phyloP scores from a whole-genome alignment of 768 basidiomycete species.

The Boletus reticuloceps region DNA sequence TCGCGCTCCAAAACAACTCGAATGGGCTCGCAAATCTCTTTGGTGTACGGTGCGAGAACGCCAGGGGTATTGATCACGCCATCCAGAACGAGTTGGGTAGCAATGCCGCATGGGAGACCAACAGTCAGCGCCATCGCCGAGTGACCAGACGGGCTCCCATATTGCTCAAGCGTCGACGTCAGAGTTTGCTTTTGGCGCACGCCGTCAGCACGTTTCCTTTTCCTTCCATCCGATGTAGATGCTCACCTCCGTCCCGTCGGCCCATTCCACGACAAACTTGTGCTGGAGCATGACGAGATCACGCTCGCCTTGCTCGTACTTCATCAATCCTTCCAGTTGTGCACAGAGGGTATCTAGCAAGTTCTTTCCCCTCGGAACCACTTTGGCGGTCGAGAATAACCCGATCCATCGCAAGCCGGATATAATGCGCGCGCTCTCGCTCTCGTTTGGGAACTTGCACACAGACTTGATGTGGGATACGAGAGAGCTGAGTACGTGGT shows the following conservation, averaged over 20 bases:
- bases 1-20: constrained; percentile 65
- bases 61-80: constrained; percentile 77
- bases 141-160: constrained; percentile 74
- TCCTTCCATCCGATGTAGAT: not conserved
- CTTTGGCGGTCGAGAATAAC: constrained; percentile 72
- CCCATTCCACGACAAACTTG: constrained; percentile 91
- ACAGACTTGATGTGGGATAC: constrained; percentile 67
- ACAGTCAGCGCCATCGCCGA: constrained; percentile 93
- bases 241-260: constrained; percentile 70
- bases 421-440: constrained; percentile 74
- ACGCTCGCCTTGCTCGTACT: constrained; percentile 85
- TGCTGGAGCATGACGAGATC: constrained; percentile 99
- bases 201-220: constrained; percentile 2
- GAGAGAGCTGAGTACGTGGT: constrained; percentile 51
- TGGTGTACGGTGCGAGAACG: constrained; percentile 82
- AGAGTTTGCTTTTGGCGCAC: constrained; percentile 58
- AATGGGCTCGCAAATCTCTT: constrained; percentile 79
- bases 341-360: constrained; percentile 93
- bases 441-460: constrained; percentile 67
- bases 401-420: constrained; percentile 94
- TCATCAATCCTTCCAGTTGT: constrained; percentile 87
- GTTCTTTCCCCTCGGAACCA: constrained; percentile 63
- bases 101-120: constrained; percentile 92
- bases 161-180: constrained; percentile 89
- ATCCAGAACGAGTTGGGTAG: constrained; percentile 87